Evolutionary conservation across 129 eudicot species (phyloP).

Genomic region (Tanacetum coccineum): DNA sequence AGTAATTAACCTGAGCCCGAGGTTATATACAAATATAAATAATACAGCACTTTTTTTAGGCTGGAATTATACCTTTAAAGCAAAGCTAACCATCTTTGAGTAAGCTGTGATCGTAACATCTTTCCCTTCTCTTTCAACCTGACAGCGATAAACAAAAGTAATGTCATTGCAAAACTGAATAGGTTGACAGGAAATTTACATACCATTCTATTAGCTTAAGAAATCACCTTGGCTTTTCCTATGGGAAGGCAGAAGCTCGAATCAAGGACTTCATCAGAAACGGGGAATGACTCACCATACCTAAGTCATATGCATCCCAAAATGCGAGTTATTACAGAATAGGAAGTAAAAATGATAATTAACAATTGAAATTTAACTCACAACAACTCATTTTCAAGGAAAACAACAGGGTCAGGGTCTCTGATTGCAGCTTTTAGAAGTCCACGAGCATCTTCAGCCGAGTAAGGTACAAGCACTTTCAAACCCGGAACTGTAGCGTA

Average conservation of each 20-base stretch:
- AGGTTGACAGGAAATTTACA: too few relatives aligned
- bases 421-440: constrained; percentile 95
- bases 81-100: constrained; percentile 97
- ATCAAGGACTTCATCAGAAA: constrained; percentile 85
- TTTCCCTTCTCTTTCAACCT: constrained; percentile 91
- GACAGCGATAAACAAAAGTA: constrained; percentile 20
- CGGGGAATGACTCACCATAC: constrained; percentile 88
- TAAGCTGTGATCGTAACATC: constrained; percentile 85
- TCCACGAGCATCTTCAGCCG: constrained; percentile 95
- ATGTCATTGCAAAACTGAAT: not conserved
- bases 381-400: constrained; percentile 94
- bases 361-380: constrained; percentile 26
- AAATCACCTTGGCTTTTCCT: constrained; percentile 91
- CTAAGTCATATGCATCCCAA: constrained; percentile 30
- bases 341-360: not conserved
- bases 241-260: constrained; percentile 86
- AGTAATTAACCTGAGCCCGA: too few relatives aligned
- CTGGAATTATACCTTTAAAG: constrained; percentile 65
- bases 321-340: not conserved
- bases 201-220: too few relatives aligned
- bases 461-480: constrained; percentile 86
- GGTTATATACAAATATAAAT: not conserved
- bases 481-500: constrained; percentile 81
- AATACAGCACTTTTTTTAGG: not conserved
- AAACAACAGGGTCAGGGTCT: constrained; percentile 97